Percentiles rank a stretch among this genome's conserved stretches.
These are phyloP conservation scores for Allantophomopsis lycopodina DNA, from an alignment of 2,329 filamentous ascomycete genomes.

Conservation along the genomic window DNA sequence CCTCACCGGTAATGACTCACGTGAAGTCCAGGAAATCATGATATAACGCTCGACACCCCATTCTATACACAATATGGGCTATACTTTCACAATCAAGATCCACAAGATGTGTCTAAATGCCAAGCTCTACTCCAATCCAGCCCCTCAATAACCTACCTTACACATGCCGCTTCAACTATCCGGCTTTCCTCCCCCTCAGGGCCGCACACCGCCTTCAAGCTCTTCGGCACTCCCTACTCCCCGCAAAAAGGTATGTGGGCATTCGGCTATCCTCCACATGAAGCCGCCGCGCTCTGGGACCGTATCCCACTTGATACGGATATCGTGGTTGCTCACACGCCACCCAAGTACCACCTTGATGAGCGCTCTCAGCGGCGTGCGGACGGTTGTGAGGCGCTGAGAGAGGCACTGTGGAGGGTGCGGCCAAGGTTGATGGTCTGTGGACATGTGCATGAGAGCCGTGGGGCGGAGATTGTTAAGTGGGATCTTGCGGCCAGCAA, in stretches of 20 bases:
- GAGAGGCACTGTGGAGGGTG: constrained; percentile 41
- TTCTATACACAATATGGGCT: constrained; percentile 42
- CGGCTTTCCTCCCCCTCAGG: constrained; percentile 37
- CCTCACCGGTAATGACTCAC: too few species aligned
- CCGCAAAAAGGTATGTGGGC: constrained; percentile 46
- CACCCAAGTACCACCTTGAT: constrained; percentile 47
- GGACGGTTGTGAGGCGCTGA: constrained; percentile 46
- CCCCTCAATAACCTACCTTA: constrained; percentile 47
- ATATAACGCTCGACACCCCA: constrained; percentile 52
- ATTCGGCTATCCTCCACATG: constrained; percentile 41
- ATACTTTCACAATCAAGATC: constrained; percentile 40
- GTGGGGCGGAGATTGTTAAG: constrained; percentile 46
- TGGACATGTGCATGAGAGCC: constrained; percentile 57
- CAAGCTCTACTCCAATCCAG: constrained; percentile 28
- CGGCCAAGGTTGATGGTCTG: constrained; percentile 53
- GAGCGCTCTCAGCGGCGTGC: constrained; percentile 22
- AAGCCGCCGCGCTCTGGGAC: constrained; percentile 37
- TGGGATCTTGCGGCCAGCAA: constrained; percentile 37
- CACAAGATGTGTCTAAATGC: constrained; percentile 39
- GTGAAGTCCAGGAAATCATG: constrained; percentile 50
- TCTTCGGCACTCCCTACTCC: constrained; percentile 61
- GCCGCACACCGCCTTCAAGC: constrained; percentile 44
- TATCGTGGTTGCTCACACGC: constrained; percentile 59
- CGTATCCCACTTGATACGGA: constrained; percentile 47
- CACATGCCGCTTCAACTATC: constrained; percentile 40